phyloP scores from a whole-genome alignment of 768 basidiomycete species.

The Tulasnella sp. region DNA sequence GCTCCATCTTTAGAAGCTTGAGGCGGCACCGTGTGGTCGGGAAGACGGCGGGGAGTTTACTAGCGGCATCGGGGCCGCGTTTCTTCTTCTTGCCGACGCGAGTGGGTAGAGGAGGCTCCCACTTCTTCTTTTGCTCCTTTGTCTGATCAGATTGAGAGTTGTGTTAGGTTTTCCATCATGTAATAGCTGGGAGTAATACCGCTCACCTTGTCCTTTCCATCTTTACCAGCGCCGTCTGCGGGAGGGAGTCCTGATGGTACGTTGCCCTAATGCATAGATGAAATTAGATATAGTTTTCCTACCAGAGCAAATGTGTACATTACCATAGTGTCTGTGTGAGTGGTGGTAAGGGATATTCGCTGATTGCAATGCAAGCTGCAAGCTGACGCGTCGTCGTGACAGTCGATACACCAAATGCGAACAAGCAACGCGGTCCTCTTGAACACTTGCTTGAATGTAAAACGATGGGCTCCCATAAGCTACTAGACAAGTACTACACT shows the following conservation, averaged over 20 bases:
- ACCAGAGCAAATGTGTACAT: too few relatives aligned
- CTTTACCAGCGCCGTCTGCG: slow-evolving; percentile 27
- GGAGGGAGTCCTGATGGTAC: slow-evolving; percentile 49
- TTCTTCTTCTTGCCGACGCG: slow-evolving; percentile 92
- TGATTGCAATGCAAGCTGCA: neutral
- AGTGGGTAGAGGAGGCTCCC: slow-evolving; percentile 96
- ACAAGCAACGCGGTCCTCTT: neutral
- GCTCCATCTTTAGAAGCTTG: slow-evolving; percentile 90
- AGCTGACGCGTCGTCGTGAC: neutral
- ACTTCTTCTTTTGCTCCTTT: slow-evolving; percentile 77
- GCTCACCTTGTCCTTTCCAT: slow-evolving; percentile 33
- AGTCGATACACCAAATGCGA: neutral
- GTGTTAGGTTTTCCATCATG: neutral
- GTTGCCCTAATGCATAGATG: slow-evolving; percentile 47
- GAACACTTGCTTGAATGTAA: neutral
- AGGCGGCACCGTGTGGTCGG: slow-evolving; percentile 94
- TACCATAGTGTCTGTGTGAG: neutral
- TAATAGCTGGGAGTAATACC: neutral
- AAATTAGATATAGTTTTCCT: neutral
- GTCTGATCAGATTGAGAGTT: slow-evolving; percentile 29
- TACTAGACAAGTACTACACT: neutral
- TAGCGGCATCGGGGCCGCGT: slow-evolving; percentile 81
- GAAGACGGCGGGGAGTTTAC: slow-evolving; percentile 83
- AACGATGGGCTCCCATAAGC: neutral
- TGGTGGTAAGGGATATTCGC: neutral